Conservation (phyloP, 1,284 basidiomycete genomes). For the Somion occarium region DNA sequence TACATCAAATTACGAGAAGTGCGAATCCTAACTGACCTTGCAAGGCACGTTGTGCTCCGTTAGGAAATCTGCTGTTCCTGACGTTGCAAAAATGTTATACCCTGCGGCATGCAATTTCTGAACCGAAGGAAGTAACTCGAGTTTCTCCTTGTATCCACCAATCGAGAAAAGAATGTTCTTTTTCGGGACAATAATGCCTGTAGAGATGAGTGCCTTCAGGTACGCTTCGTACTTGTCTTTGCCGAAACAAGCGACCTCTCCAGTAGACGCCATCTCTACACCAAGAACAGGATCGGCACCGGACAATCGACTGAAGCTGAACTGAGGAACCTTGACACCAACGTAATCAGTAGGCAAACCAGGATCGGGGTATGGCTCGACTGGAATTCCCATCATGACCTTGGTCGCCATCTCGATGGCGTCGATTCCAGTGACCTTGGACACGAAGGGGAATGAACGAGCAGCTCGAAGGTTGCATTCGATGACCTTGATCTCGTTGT, state of each 20-base stretch:
- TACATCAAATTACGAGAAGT: background rate
- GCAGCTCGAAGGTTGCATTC: conserved; percentile 98
- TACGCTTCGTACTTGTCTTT: conserved; percentile 98
- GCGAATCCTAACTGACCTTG: conserved; percentile 50
- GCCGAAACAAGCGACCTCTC: conserved; percentile 98
- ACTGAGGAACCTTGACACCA: conserved; percentile 98
- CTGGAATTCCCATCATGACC: conserved; percentile 90
- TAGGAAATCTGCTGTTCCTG: conserved; percentile 95
- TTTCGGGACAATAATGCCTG: conserved; percentile 91
- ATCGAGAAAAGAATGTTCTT: conserved; percentile 95
- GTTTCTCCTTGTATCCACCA: conserved; percentile 96
- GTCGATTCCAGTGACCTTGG: conserved; percentile 96
- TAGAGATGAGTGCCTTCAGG: conserved; percentile 94
- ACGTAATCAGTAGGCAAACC: conserved; percentile 91
- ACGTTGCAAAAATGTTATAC: conserved; percentile 96
- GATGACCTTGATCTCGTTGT: conserved; percentile 99
- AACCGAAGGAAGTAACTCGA: conserved; percentile 95
- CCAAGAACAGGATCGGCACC: conserved; percentile 98
- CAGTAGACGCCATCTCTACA: conserved; percentile 99
- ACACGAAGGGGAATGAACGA: conserved; percentile 98
- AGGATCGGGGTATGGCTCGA: conserved; percentile 87
- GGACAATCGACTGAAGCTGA: conserved; percentile 93
- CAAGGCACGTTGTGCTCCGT: conserved; percentile 80
- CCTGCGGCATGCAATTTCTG: conserved; percentile 94
- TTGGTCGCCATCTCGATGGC: conserved; percentile 99